Conservation (phyloP, 495 filamentous ascomycete genomes). For the Penicillium canescens region DNA sequence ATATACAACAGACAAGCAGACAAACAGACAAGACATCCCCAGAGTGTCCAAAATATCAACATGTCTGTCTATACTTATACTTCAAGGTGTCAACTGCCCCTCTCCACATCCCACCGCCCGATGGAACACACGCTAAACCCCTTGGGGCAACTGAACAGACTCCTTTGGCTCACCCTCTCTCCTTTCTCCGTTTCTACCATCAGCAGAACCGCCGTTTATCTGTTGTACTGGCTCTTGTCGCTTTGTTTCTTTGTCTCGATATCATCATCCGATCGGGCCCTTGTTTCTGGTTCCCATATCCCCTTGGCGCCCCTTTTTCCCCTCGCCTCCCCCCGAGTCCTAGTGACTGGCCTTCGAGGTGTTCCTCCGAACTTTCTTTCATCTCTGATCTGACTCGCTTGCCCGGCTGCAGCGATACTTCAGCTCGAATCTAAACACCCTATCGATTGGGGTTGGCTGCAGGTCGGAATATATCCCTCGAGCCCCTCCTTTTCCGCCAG, state of each 20-base stretch:
- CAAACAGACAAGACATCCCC: no score
- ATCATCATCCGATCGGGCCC: not conserved
- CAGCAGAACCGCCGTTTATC: conserved; percentile 9
- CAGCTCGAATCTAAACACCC: conserved; percentile 60
- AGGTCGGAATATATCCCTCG: conserved; percentile 10
- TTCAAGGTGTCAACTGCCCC: conserved; percentile 16
- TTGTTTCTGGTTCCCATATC: conserved; percentile 9
- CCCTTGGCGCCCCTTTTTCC: conserved; percentile 19
- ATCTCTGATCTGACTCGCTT: conserved; percentile 26
- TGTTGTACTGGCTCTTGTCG: conserved; percentile 4
- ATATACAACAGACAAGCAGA: no score
- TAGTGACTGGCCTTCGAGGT: conserved; percentile 21
- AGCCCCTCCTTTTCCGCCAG: conserved; percentile 5
- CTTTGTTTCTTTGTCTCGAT: not conserved
- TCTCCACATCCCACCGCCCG: conserved; percentile 35
- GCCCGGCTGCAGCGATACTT: conserved; percentile 48
- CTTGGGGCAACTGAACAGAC: conserved; percentile 24
- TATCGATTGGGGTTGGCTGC: conserved; percentile 23
- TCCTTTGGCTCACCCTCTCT: conserved; percentile 29
- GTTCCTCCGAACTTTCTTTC: conserved; percentile 19
- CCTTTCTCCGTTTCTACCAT: conserved; percentile 12
- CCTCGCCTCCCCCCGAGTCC: conserved; percentile 12
- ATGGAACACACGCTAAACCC: conserved; percentile 32
- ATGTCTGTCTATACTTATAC: not conserved
- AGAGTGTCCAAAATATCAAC: no score